phyloP scores from a whole-genome alignment of 106 monocot genomes.

The Dendrobium nobile region DNA sequence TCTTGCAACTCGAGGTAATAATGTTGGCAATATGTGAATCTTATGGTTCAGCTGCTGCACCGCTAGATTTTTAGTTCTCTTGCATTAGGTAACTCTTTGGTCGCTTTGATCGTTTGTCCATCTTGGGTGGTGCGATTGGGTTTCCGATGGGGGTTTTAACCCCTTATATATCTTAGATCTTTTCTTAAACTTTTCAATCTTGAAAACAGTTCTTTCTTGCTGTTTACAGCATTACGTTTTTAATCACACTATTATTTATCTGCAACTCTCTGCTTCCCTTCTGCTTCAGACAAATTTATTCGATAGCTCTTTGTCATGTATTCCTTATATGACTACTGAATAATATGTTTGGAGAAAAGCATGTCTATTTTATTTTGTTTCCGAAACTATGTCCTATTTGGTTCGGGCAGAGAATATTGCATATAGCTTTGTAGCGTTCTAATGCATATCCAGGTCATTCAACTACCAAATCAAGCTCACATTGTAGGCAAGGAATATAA shows the following conservation, averaged over 20 bases:
- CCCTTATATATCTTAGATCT: neutral
- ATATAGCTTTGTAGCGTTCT: neutral
- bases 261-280: neutral
- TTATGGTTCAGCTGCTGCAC: neutral
- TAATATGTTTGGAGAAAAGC: neutral
- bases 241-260: neutral
- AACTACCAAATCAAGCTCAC: neutral
- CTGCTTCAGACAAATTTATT: neutral
- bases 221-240: neutral
- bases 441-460: neutral
- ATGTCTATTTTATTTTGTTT: neutral
- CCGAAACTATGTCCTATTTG: neutral
- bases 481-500: neutral
- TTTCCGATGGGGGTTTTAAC: neutral
- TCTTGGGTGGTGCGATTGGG: neutral
- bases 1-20: neutral
- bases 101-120: neutral
- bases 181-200: neutral
- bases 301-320: neutral
- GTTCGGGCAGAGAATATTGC: neutral
- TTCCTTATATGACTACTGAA: neutral
- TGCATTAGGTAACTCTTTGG: neutral
- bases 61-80: neutral
- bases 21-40: neutral
- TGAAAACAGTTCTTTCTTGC: neutral